Percentiles rank a stretch among this genome's conserved stretches.
These are phyloP conservation scores for Phaeophleospora eucalypticola DNA, from an alignment of 2,329 filamentous ascomycete genomes.

Conservation along the genomic window DNA sequence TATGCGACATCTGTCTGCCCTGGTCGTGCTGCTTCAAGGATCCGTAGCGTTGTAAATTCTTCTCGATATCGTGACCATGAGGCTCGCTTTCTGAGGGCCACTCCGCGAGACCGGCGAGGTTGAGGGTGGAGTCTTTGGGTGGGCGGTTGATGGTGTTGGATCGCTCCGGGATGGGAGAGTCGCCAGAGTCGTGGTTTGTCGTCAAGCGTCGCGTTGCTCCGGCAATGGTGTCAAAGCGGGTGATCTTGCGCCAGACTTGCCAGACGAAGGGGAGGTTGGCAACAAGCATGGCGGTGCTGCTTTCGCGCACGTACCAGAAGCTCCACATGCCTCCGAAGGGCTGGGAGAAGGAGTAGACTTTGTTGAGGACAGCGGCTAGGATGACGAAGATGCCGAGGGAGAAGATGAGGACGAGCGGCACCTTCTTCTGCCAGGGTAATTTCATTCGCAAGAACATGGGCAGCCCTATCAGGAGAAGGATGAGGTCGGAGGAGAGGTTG, in stretches of 20 bases:
- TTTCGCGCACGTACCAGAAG: slow-evolving; percentile 59
- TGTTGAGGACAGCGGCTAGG: slow-evolving; percentile 56
- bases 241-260: slow-evolving; percentile 47
- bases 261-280: slow-evolving; percentile 59
- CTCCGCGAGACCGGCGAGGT: slow-evolving; percentile 7
- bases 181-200: slow-evolving; percentile 1
- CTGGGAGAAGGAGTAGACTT: slow-evolving; percentile 57
- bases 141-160: background rate
- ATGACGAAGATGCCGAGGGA: slow-evolving; percentile 55
- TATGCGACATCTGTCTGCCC: no score
- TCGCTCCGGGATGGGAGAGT: no score
- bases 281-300: slow-evolving; percentile 56
- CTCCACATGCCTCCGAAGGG: slow-evolving; percentile 56
- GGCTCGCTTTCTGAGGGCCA: background rate
- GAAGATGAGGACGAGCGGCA: slow-evolving; percentile 54
- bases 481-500: slow-evolving; percentile 45
- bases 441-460: slow-evolving; percentile 44
- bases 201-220: slow-evolving; percentile 4
- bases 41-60: background rate
- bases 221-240: slow-evolving; percentile 30
- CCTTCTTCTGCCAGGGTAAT: slow-evolving; percentile 45
- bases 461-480: slow-evolving; percentile 43
- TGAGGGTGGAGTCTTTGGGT: slow-evolving; percentile 9
- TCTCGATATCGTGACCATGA: background rate
- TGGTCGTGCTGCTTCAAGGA: background rate